Conservation (phyloP, 1,284 basidiomycete species). For the Moesziomyces parantarcticus region DNA sequence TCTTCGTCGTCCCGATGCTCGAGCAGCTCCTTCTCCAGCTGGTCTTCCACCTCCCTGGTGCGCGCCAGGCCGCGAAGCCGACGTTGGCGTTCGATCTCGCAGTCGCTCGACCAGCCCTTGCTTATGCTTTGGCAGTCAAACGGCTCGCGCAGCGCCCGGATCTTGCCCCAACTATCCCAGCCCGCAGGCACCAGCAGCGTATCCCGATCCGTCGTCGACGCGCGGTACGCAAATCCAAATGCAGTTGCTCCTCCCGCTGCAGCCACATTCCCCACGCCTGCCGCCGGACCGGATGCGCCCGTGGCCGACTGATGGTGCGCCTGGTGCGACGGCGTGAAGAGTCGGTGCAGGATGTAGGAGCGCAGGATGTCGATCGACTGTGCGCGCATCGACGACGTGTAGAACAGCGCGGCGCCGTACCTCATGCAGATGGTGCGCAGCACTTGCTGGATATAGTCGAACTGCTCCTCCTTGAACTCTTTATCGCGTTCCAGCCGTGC, state of each 20-base stretch:
- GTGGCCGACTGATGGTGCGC: conserved; percentile 2
- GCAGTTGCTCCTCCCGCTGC: conserved; percentile 73
- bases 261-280: conserved; percentile 7
- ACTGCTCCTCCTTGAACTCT: conserved; percentile 81
- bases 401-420: conserved; percentile 92
- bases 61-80: conserved; percentile 21
- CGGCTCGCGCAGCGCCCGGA: conserved; percentile 85
- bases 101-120: conserved; percentile 74
- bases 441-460: conserved; percentile 94
- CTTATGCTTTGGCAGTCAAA: conserved; percentile 86
- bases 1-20: conserved; percentile 22
- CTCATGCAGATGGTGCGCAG: conserved; percentile 89
- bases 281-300: background rate
- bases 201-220: conserved; percentile 92
- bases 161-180: conserved; percentile 99
- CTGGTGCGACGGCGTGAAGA: conserved; percentile 77
- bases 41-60: conserved; percentile 40
- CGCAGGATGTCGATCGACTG: conserved; percentile 81
- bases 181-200: conserved; percentile 90
- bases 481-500: conserved; percentile 67
- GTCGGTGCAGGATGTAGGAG: conserved; percentile 85
- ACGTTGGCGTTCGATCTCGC: conserved; percentile 44
- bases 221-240: conserved; percentile 85
- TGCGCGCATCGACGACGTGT: conserved; percentile 82
- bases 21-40: conserved; percentile 41